A percentile compares a stretch with the other conserved stretches of the same genome.
Evolutionary conservation across 176 grass and related monocot genomes (phyloP).

Genomic region (Puccinellia tenuiflora): DNA sequence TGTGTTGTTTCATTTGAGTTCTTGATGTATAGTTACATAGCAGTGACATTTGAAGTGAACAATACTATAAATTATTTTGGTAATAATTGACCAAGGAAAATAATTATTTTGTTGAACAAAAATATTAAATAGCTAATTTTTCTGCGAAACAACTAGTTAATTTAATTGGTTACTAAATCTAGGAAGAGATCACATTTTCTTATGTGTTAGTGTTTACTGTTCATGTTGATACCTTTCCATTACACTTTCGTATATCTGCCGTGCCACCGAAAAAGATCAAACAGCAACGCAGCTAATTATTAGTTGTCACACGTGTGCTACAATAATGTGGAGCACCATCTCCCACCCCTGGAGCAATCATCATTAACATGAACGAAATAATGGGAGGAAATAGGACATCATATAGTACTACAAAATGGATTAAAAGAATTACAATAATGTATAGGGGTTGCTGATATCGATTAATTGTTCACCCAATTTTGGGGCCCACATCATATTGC

Average conservation of each 20-base stretch:
- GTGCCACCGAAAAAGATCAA: background rate
- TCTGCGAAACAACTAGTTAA: too few species aligned
- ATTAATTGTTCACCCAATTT: background rate
- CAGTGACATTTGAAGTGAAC: background rate
- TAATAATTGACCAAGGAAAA: background rate
- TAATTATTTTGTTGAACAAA: too few species aligned
- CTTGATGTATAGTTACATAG: background rate
- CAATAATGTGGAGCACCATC: constrained; percentile 46
- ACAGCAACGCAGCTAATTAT: background rate
- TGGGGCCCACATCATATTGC: background rate
- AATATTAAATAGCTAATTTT: too few species aligned
- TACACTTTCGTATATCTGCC: too few species aligned
- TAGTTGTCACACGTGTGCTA: constrained; percentile 34
- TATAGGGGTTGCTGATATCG: background rate
- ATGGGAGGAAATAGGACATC: background rate
- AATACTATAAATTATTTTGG: background rate
- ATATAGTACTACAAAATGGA: background rate
- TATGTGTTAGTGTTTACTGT: too few species aligned
- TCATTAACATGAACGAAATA: constrained; percentile 17
- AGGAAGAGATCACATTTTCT: too few species aligned
- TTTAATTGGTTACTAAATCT: too few species aligned
- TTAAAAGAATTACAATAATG: background rate
- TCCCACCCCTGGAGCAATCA: constrained; percentile 34
- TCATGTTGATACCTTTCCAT: too few species aligned
- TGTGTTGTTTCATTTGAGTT: background rate